Evolutionary conservation across 805 yeast genomes (phyloP).

Genomic region (Metschnikowia aberdeeniae): DNA sequence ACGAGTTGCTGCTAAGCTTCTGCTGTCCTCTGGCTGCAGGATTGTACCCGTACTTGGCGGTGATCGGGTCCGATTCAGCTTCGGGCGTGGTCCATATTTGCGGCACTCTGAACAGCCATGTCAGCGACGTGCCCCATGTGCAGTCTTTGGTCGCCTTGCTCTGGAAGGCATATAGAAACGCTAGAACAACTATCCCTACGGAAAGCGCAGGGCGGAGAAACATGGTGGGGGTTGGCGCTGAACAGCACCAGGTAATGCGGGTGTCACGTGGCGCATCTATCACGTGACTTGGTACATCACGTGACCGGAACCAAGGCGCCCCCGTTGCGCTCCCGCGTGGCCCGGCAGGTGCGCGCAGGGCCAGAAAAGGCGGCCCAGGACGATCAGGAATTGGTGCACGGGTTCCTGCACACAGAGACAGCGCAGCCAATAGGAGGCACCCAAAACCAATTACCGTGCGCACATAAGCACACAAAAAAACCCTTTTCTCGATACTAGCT

Average conservation of each 20-base stretch:
- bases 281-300: too few relatives aligned
- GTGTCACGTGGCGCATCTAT: too few relatives aligned
- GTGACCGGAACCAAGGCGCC: background rate
- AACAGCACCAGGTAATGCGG: too few relatives aligned
- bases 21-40: slow-evolving; percentile 14
- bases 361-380: background rate
- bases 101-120: background rate
- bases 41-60: slow-evolving; percentile 11
- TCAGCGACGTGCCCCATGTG: background rate
- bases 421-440: slow-evolving; percentile 15
- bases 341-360: background rate
- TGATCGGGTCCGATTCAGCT: background rate
- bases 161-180: background rate
- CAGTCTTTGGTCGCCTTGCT: background rate
- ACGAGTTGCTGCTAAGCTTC: slow-evolving; percentile 17
- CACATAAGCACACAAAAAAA: slow-evolving; percentile 8
- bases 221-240: background rate
- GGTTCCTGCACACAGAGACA: background rate
- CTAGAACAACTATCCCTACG: background rate
- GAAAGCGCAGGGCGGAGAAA: slow-evolving; percentile 1
- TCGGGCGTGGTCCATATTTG: background rate
- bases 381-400: background rate
- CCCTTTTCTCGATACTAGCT: slow-evolving; percentile 2
- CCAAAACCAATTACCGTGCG: slow-evolving; percentile 16
- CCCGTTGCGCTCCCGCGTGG: too few relatives aligned